Base-by-base conservation (phyloP, 805 yeast genomes). In the Ogataea neopini region DNA sequence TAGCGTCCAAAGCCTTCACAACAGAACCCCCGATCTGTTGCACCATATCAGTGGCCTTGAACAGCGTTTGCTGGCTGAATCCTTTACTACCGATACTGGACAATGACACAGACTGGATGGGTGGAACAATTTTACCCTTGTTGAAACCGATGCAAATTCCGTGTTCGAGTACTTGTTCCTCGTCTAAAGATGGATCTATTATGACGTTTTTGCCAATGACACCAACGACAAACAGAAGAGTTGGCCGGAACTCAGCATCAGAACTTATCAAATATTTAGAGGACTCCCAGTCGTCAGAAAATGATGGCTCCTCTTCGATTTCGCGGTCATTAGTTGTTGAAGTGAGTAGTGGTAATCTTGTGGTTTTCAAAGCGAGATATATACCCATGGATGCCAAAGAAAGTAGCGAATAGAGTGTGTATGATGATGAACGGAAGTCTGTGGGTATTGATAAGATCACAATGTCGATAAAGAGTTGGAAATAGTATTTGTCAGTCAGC, bases 111-210 rank as follows among this genome's bases (percentile, higher is more conserved):
- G 86, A 82, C 53, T 82, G 75, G 3, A 90, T 71, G 0, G 97
- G 96, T 0, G 96, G 76, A 9, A 83, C 78, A 1, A 88, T 79
- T 48, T 74, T 72, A n/a, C 81, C 82, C 48, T 82, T 70, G 47
- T 79, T 77, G 81, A 85, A 92, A 28, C 91, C 83, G 3, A 88
- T 63, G 40, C 90, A 71, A 17, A 92, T 53, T 1, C 96, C 96
- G 49, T 87, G 84, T 54, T 92, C 96, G 49, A 90, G 75, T 2
- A 91, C 96, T 51, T 83, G 87, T 62, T 88, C 91, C 65, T 92
- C 99, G 49, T 84, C 87, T n/a, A 79, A 70, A 1, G 95, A 83
- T 0, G 99, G 98, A 62, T 92, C 99, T 20, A 91, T 72, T 19
- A 89, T 66, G 8, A 84, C 76, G 43, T 81, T 81, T 11, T 71